These are phyloP conservation scores for Xylariaceae sp. DNA, from an alignment of 2,329 filamentous ascomycete species.

Conservation along the genomic window DNA sequence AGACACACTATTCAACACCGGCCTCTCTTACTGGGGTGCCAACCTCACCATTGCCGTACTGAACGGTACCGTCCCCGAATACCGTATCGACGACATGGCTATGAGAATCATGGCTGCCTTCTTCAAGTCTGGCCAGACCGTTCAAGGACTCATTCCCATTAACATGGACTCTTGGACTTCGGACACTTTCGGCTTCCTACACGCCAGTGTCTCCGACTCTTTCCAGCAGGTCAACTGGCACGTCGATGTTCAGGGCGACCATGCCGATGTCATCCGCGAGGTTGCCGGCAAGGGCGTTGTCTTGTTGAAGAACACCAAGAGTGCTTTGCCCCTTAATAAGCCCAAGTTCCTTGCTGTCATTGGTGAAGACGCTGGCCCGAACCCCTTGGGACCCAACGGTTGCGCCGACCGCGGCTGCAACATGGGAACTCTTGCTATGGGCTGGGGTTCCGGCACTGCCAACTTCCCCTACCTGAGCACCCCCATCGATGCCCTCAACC, in stretches of 20 bases:
- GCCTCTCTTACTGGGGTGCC: conserved; percentile 70
- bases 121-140: conserved; percentile 58
- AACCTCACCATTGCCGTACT: conserved; percentile 84
- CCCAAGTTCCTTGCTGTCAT: conserved; percentile 72
- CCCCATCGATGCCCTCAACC: conserved; percentile 63
- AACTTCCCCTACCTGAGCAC: conserved; percentile 72
- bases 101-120: conserved; percentile 71
- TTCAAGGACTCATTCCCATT: conserved; percentile 45
- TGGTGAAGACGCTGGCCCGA: conserved; percentile 76
- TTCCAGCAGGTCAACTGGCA: conserved; percentile 70
- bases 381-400: conserved; percentile 69
- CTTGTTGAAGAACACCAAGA: conserved; percentile 73
- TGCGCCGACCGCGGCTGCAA: conserved; percentile 63
- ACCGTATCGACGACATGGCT: conserved; percentile 86
- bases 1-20: conserved; percentile 46
- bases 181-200: conserved; percentile 66
- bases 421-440: conserved; percentile 62
- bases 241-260: conserved; percentile 75
- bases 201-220: conserved; percentile 56
- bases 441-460: conserved; percentile 71
- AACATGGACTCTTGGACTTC: conserved; percentile 88
- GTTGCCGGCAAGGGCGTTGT: conserved; percentile 77
- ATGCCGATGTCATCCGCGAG: conserved; percentile 66
- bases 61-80: conserved; percentile 84
- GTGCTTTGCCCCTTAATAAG: conserved; percentile 68